Percentiles rank a stretch among this genome's conserved stretches.
phyloP scores from a whole-genome alignment of 495 filamentous ascomycete genomes.

The Daldinia vernicosa region DNA sequence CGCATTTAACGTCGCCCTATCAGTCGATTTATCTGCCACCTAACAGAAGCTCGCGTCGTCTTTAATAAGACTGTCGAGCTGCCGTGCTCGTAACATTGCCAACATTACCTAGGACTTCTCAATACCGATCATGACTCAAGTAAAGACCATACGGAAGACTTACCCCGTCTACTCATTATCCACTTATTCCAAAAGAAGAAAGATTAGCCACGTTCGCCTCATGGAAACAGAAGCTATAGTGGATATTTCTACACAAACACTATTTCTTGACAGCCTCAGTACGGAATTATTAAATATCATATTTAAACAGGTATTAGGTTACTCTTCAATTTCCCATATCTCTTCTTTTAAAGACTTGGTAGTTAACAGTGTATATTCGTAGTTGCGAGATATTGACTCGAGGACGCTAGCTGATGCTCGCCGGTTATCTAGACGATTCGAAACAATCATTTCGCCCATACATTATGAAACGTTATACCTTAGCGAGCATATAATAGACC shows the following conservation, averaged over 20 bases:
- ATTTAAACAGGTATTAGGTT: constrained; percentile 38
- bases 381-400: constrained; percentile 38
- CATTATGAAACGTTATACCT: constrained; percentile 39
- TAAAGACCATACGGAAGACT: not conserved
- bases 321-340: not conserved
- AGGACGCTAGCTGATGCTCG: constrained; percentile 32
- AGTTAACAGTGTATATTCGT: constrained; percentile 10
- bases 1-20: not conserved
- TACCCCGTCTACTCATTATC: not conserved
- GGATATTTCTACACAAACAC: not conserved
- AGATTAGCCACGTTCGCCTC: not conserved
- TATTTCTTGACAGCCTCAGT: constrained; percentile 39
- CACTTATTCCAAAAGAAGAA: not conserved
- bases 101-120: not conserved
- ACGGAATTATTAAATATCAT: constrained; percentile 43
- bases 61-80: not conserved
- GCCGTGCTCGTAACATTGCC: not conserved
- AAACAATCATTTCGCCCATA: constrained; percentile 42
- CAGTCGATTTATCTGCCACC: not conserved
- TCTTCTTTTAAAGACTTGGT: not conserved
- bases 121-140: constrained; percentile 8
- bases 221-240: constrained; percentile 22
- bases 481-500: constrained; percentile 34
- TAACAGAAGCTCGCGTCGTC: too few species aligned
- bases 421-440: constrained; percentile 38